A percentile compares a stretch with the other conserved stretches of the same genome.
Evolutionary conservation across 352 stramenopile genomes (phyloP).

Genomic region (Aphanomyces euteiches): DNA sequence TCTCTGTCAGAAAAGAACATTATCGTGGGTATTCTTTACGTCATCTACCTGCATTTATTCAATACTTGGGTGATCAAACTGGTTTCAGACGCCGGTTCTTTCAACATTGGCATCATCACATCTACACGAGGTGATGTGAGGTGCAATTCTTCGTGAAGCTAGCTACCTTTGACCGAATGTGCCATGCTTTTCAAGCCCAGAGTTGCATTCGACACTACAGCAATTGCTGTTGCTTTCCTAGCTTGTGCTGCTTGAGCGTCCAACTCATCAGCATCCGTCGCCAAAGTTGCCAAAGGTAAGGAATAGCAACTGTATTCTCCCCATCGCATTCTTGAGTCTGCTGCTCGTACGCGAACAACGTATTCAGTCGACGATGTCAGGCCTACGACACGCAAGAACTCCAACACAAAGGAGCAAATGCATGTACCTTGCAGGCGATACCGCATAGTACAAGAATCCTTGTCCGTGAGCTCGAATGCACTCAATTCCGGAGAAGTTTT

Average conservation of each 20-base stretch:
- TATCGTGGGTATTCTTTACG: neutral
- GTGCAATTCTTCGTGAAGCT: neutral
- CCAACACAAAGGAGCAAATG: no score
- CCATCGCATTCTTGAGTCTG: neutral
- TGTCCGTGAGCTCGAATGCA: neutral
- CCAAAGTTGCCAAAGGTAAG: neutral
- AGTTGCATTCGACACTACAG: neutral
- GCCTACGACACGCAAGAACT: neutral
- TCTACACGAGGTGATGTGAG: neutral
- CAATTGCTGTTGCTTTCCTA: constrained; percentile 1
- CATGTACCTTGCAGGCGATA: constrained; percentile 7
- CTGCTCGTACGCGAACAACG: neutral
- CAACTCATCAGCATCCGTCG: neutral
- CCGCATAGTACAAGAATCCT: neutral
- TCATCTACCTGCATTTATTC: constrained; percentile 6
- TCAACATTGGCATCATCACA: neutral
- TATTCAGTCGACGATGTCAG: constrained; percentile 8
- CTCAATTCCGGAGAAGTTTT: neutral
- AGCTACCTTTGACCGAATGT: constrained; percentile 1
- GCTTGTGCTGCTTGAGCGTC: neutral
- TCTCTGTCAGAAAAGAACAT: neutral
- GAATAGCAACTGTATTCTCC: constrained; percentile 1
- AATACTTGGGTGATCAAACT: neutral
- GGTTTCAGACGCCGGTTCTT: no score
- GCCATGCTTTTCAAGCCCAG: neutral